These are phyloP conservation scores for Skeletonema grethae DNA, from an alignment of 108 stramenopile genomes.

Conservation along the genomic window DNA sequence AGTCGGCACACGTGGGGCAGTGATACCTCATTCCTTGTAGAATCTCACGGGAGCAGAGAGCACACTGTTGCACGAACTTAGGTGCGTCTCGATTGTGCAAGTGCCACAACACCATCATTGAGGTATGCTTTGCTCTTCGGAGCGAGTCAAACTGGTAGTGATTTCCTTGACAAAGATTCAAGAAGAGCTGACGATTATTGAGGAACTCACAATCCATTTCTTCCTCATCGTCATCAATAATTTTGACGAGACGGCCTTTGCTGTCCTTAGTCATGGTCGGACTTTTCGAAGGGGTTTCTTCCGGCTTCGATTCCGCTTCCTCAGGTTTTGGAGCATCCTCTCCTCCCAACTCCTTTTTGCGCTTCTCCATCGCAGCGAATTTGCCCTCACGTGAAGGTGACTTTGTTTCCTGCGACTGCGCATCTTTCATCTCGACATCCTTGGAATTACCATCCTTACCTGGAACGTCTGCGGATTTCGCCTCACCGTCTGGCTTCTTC, in stretches of 20 bases:
- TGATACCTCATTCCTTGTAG: constrained; percentile 81
- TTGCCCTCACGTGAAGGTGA: constrained; percentile 59
- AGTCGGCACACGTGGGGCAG: constrained; percentile 92
- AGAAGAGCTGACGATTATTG: constrained; percentile 88
- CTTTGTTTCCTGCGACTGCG: not conserved
- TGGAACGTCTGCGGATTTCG: not conserved
- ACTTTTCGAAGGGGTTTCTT: constrained; percentile 30
- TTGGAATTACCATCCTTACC: constrained; percentile 1
- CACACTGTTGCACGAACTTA: constrained; percentile 93
- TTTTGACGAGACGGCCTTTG: constrained; percentile 81
- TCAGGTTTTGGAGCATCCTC: constrained; percentile 31
- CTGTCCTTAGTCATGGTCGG: constrained; percentile 65
- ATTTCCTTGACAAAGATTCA: constrained; percentile 92
- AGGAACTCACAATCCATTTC: constrained; percentile 90
- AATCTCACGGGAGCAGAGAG: constrained; percentile 88
- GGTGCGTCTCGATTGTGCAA: constrained; percentile 95
- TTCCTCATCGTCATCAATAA: constrained; percentile 86
- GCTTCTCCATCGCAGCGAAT: constrained; percentile 82
- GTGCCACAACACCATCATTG: constrained; percentile 99
- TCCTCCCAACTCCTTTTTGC: constrained; percentile 63
- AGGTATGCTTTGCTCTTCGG: constrained; percentile 96
- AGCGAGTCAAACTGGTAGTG: constrained; percentile 99
- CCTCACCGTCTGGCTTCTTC: constrained; percentile 10
- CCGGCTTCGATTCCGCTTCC: constrained; percentile 21
- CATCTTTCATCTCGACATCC: constrained; percentile 23